A percentile compares a stretch with the other conserved stretches of the same genome.
These are phyloP conservation scores for Neoscytalidium dimidiatum DNA, from an alignment of 2,329 filamentous ascomycete genomes.

Conservation along the genomic window DNA sequence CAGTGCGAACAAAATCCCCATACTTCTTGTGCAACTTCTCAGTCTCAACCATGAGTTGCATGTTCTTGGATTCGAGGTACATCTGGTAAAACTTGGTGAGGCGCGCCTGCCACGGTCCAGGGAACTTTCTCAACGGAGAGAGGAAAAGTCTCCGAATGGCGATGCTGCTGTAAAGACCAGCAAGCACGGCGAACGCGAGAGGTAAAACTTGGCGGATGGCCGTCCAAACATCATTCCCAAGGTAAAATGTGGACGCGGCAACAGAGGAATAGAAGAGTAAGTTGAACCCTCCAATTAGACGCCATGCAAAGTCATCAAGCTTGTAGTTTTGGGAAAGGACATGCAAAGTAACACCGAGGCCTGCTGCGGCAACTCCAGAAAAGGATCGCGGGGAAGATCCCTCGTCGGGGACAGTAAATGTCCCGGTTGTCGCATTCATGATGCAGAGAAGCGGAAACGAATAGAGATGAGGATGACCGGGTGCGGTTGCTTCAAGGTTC, in stretches of 20 bases:
- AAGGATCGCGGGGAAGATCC: neutral
- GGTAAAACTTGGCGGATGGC: neutral
- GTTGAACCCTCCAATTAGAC: neutral
- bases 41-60: conserved; percentile 15
- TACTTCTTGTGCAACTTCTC: conserved; percentile 5
- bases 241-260: neutral
- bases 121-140: conserved; percentile 37
- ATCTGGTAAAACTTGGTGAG: conserved; percentile 13
- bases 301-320: conserved; percentile 6
- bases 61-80: conserved; percentile 3
- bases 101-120: conserved; percentile 8
- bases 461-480: neutral
- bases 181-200: neutral
- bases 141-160: conserved; percentile 43
- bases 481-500: neutral
- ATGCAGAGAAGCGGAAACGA: neutral
- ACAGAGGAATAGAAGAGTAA: neutral
- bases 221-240: neutral
- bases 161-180: conserved; percentile 34
- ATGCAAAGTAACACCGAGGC: neutral
- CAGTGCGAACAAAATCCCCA: conserved; percentile 22
- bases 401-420: neutral
- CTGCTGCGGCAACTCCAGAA: neutral
- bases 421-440: neutral
- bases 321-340: neutral